phyloP scores from a whole-genome alignment of 805 yeast genomes.

The Candida railenensis region DNA sequence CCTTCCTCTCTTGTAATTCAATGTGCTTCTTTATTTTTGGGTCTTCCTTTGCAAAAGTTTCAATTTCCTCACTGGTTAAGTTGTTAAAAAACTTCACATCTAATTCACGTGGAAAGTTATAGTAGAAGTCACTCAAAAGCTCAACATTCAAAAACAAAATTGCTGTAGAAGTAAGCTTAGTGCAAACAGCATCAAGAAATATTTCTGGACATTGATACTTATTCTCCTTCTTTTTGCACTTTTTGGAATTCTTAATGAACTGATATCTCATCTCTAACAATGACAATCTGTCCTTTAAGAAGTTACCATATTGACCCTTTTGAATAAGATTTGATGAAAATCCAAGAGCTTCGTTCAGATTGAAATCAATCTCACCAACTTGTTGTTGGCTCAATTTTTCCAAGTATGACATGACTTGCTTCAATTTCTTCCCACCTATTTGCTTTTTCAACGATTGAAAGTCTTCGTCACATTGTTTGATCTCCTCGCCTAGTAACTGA shows the following conservation, averaged over 20 bases:
- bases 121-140: constrained; percentile 88
- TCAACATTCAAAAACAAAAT: constrained; percentile 92
- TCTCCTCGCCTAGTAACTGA: constrained; percentile 74
- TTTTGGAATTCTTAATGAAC: constrained; percentile 68
- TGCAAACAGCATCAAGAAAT: constrained; percentile 87
- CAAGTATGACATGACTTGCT: constrained; percentile 77
- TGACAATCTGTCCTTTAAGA: constrained; percentile 69
- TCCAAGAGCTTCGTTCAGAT: constrained; percentile 73
- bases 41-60: constrained; percentile 89
- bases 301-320: constrained; percentile 82
- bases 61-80: constrained; percentile 75
- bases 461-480: constrained; percentile 73
- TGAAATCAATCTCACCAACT: constrained; percentile 33
- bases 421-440: constrained; percentile 81
- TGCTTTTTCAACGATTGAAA: constrained; percentile 58
- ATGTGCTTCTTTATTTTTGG: constrained; percentile 87
- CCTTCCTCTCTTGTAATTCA: constrained; percentile 91
- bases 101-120: constrained; percentile 91
- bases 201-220: constrained; percentile 94
- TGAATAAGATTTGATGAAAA: constrained; percentile 74
- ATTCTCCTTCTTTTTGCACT: constrained; percentile 75
- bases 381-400: constrained; percentile 45
- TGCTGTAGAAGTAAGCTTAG: constrained; percentile 89
- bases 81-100: constrained; percentile 69
- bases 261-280: constrained; percentile 70